phyloP scores from a whole-genome alignment of 202 grass and related monocot species.

The Panicum virgatum region DNA sequence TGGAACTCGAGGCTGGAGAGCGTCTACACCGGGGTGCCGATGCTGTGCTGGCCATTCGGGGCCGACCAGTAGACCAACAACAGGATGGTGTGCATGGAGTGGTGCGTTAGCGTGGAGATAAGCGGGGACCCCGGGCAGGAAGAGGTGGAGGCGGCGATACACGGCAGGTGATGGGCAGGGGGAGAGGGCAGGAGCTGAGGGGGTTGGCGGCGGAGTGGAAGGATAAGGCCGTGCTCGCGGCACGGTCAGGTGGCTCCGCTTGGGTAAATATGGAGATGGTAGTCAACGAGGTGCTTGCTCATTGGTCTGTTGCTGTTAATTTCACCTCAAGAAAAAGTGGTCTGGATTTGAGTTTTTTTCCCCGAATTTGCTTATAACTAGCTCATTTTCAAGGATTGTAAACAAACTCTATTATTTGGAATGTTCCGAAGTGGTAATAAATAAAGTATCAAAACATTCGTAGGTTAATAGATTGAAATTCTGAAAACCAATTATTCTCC shows the following conservation, averaged over 20 bases:
- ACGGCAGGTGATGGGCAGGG: constrained; percentile 5
- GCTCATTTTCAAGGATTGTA: no score
- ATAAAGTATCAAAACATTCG: no score
- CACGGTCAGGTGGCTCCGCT: background rate
- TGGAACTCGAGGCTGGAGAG: no score
- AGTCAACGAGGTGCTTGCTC: constrained; percentile 23
- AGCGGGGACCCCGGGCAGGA: background rate
- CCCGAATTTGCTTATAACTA: no score
- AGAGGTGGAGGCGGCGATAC: background rate
- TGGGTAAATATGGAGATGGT: constrained; percentile 41
- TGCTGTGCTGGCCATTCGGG: constrained; percentile 40
- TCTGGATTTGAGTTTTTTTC: background rate
- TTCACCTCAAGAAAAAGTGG: background rate
- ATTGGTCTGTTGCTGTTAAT: background rate
- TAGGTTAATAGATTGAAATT: no score
- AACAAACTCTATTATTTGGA: no score
- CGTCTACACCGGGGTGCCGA: no score
- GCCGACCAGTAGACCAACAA: constrained; percentile 45
- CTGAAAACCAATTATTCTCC: no score
- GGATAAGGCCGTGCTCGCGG: constrained; percentile 8
- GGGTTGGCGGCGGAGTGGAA: constrained; percentile 27
- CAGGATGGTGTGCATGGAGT: constrained; percentile 39
- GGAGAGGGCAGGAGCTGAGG: background rate
- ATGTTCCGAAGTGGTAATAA: no score
- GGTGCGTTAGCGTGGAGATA: constrained; percentile 39